phyloP scores from a whole-genome alignment of 768 basidiomycete genomes.

The Lyophyllum decastes region DNA sequence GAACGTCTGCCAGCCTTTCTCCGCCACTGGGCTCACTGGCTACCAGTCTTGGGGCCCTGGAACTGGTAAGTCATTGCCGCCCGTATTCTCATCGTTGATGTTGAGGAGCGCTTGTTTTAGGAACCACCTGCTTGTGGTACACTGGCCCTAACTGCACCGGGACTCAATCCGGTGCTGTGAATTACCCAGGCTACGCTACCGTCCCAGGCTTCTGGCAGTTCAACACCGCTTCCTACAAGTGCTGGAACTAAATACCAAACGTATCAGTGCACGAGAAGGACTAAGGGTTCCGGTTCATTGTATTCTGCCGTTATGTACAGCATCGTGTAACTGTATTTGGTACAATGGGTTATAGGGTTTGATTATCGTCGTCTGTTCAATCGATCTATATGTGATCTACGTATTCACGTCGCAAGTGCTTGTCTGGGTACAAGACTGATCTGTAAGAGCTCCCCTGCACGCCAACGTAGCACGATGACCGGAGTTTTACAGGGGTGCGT shows the following conservation, averaged over 20 bases:
- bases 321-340: too few species aligned
- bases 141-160: constrained; percentile 8
- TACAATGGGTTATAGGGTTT: too few species aligned
- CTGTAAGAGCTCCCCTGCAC: too few species aligned
- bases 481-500: too few species aligned
- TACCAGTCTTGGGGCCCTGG: constrained; percentile 10
- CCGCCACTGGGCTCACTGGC: constrained; percentile 6
- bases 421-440: too few species aligned
- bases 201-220: constrained; percentile 11
- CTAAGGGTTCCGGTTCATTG: too few species aligned
- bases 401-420: too few species aligned
- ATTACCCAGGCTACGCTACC: constrained; percentile 1
- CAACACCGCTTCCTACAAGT: constrained; percentile 11
- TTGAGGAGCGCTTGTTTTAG: not conserved
- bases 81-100: not conserved
- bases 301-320: too few species aligned
- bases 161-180: constrained; percentile 3
- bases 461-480: too few species aligned
- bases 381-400: too few species aligned
- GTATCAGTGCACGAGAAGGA: too few species aligned
- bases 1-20: constrained; percentile 9
- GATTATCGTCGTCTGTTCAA: too few species aligned
- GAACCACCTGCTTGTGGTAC: constrained; percentile 11
- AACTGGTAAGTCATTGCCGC: not conserved
- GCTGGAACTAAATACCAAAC: constrained; percentile 1